Base-by-base conservation (phyloP, 345 rosid species). In the Citrus glauca region DNA sequence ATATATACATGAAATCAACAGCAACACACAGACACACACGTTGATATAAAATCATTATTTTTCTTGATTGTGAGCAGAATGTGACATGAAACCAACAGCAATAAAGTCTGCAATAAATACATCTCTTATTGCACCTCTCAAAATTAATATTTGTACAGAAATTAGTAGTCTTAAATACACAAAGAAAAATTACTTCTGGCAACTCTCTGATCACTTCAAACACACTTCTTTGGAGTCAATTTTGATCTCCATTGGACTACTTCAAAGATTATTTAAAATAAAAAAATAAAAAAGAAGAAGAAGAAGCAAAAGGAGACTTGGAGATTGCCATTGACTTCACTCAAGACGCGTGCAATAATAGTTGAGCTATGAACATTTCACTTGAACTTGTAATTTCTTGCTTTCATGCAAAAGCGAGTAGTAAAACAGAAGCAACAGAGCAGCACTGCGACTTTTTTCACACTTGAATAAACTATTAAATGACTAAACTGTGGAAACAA, bases 71-170 rank as follows among this genome's bases (percentile, higher is more conserved):
- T 11, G 60, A 74, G 79, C 74, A 86, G 93, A 89, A 72, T 80
- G 85, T 76, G 91, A 89, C 91, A 65, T 74, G 75, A 85, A 89
- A 85, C 91, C 61, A 85, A 83, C 91, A 59, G 83, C 89, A 81
- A 82, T 88, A 84, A 84, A 84, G 77, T 74, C 81, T 64, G 64
- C 79, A 84, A 88, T 85, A 83, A 83, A 81, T 84, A 78, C 85
- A 73, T 56, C 73, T 74, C 55, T 72, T 48, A 55, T 70, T 81
- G 73, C 38, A 19, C 57, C 56, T 40, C 35, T 53, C 20, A 17
- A 27, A 53, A 17, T 53, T 16, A 53, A 53, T 4, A 53, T 53
- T 16, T 17, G 57, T 53, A 53, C 5, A 65, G 17, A 32, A 16
- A 32, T 14, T 13, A 20, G 56, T 7, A 20, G 66, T 61, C 73